phyloP scores from a whole-genome alignment of 768 basidiomycete species.

The Lentinula edodes region DNA sequence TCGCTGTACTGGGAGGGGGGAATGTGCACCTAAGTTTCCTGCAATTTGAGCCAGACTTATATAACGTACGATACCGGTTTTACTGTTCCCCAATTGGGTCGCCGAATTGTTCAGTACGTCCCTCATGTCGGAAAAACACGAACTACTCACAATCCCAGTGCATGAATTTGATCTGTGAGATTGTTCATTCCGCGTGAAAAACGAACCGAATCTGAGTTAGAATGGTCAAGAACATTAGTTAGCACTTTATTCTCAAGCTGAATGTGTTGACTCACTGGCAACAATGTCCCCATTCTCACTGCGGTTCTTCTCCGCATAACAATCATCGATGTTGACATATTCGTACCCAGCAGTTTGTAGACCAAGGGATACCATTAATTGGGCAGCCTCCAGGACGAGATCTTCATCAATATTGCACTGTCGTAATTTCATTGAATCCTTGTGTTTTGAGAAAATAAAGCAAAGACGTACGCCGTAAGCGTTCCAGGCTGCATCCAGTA shows the following conservation, averaged over 20 bases:
- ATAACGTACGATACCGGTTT: constrained; percentile 35
- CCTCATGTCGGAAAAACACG: neutral
- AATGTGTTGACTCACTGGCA: constrained; percentile 31
- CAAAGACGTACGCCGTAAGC: constrained; percentile 32
- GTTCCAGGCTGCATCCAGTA: constrained; percentile 34
- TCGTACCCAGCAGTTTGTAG: constrained; percentile 52
- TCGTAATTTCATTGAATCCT: too few relatives aligned
- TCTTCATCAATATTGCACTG: constrained; percentile 45
- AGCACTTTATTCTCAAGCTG: neutral
- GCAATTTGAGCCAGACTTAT: neutral
- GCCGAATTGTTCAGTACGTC: neutral
- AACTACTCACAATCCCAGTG: constrained; percentile 47
- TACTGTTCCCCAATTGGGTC: constrained; percentile 17
- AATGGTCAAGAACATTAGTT: neutral
- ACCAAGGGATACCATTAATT: constrained; percentile 52
- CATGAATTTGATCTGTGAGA: constrained; percentile 51
- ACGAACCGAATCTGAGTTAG: constrained; percentile 35
- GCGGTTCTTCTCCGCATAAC: constrained; percentile 54
- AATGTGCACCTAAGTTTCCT: neutral
- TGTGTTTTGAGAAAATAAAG: neutral
- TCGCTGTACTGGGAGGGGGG: constrained; percentile 42
- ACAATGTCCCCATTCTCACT: constrained; percentile 45
- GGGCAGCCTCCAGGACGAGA: constrained; percentile 43
- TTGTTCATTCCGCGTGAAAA: constrained; percentile 54
- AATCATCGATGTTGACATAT: constrained; percentile 61